Evolutionary conservation across 2,329 filamentous ascomycete genomes (phyloP).

Genomic region (Thielaviopsis musarum): DNA sequence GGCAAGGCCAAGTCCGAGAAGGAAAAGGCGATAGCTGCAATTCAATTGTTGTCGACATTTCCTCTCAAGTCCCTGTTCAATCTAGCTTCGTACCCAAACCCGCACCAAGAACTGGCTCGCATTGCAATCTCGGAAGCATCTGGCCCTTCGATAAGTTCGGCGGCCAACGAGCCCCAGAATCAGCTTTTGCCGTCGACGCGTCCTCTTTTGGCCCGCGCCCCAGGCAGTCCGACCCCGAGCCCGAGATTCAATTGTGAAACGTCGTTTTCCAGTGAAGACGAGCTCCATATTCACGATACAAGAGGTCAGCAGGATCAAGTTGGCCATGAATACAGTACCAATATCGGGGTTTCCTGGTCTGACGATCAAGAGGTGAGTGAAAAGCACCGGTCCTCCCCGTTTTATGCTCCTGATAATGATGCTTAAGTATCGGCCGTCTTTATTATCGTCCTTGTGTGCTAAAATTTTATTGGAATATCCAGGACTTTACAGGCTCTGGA

Average conservation of each 20-base stretch:
- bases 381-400: not conserved
- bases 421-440: not conserved
- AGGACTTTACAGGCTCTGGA: not conserved
- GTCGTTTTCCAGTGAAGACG: not conserved
- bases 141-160: slow-evolving; percentile 21
- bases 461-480: not conserved
- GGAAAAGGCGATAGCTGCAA: slow-evolving; percentile 1
- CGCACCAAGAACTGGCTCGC: slow-evolving; percentile 32
- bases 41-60: slow-evolving; percentile 2
- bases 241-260: not conserved
- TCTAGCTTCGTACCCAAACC: slow-evolving; percentile 39
- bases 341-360: not conserved
- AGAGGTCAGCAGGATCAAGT: not conserved
- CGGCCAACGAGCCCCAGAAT: not conserved
- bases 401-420: not conserved
- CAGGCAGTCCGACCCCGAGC: not conserved
- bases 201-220: not conserved
- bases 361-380: not conserved
- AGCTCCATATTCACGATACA: not conserved
- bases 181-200: not conserved
- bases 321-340: not conserved
- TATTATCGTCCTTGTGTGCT: too few species aligned
- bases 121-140: slow-evolving; percentile 16
- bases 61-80: slow-evolving; percentile 33
- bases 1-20: not conserved